Percentiles rank a stretch among this genome's conserved stretches.
phyloP scores from a whole-genome alignment of 176 grass and related monocot species.

The Avena eriantha region DNA sequence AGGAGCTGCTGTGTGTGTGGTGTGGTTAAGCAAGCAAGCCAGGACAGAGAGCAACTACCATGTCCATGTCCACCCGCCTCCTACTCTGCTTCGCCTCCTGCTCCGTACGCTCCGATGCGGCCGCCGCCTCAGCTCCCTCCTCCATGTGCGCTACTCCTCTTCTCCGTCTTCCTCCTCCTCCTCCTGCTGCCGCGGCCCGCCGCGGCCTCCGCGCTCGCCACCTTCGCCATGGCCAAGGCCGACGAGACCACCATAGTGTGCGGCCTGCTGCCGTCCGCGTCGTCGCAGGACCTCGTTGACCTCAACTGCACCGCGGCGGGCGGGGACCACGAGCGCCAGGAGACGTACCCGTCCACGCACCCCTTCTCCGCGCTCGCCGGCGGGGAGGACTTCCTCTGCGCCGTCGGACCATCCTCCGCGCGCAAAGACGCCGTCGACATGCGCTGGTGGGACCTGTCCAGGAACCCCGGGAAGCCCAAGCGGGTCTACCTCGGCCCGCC shows the following conservation, averaged over 20 bases:
- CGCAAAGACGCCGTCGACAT: conserved; percentile 50
- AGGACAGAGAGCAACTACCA: conserved; percentile 26
- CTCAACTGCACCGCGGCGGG: conserved; percentile 71
- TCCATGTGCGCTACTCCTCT: background rate
- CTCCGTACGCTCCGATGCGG: conserved; percentile 26
- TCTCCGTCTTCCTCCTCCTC: background rate
- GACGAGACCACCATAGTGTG: conserved; percentile 66
- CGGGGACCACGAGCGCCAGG: conserved; percentile 40
- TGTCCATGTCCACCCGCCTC: conserved; percentile 47
- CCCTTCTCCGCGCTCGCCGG: conserved; percentile 72
- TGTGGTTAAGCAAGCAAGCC: background rate
- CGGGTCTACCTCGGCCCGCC: conserved; percentile 70
- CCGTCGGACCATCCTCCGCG: conserved; percentile 39
- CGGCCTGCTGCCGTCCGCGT: conserved; percentile 55
- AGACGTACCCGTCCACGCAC: conserved; percentile 56
- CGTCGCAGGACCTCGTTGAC: conserved; percentile 35
- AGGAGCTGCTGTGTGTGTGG: background rate
- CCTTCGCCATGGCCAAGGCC: conserved; percentile 69
- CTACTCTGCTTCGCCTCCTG: background rate
- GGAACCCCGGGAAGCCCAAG: conserved; percentile 37
- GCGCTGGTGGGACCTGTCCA: conserved; percentile 82
- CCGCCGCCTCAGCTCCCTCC: conserved; percentile 5
- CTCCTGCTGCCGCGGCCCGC: background rate
- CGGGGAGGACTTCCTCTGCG: conserved; percentile 80
- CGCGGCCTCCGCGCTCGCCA: conserved; percentile 50